Base-by-base conservation (phyloP, 2,329 filamentous ascomycete genomes). In the Epichloe hybrida region DNA sequence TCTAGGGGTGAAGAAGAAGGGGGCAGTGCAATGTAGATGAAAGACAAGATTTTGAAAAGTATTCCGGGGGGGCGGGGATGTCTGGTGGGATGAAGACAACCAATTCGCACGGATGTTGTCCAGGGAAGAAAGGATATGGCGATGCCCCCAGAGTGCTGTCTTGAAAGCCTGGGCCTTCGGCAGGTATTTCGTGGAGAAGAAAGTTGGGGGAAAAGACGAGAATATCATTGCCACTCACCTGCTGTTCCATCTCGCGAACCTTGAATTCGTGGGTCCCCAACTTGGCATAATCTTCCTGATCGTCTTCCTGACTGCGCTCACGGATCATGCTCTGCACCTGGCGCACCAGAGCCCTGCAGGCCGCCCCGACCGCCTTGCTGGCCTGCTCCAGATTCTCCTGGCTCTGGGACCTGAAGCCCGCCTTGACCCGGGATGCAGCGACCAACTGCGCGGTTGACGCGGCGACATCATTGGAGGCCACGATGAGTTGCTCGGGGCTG, bases 211-310 rank as follows among this genome's bases (percentile, higher is more conserved):
- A 37, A 23, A 31, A 43, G 34, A 44, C 4, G 17, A 47, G 37
- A 43, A 76, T 78, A 61, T 46, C 17, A 1, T 54, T 38, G 36
- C 17, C 9, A 62, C 67, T 63, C 76, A 95, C 90, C 86, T 98
- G 93, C 66, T 98, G 93, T 72, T 98, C 93, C 93, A 98, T 98
- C 72, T 98, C 90, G 60, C 85, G 80, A 48, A 96, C 89, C 77
- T 98, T 98, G 76, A 98, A 97, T 72, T 98, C 93, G 69, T 96
- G 91, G 35, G 85, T 82, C 55, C 87, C 90, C 45, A 98, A 73
- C 71, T 89, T 87, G 42, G 78, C 75, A 69, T 97, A 98, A 67
- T 98, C 93, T 21, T 94, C 81, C 48, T 79, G 74, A 50, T 95
- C 89, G 37, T 91, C 88, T 55, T 88, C 88, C 58, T 79, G 77